phyloP scores from a whole-genome alignment of 2,329 filamentous ascomycete species.

The Botryotinia convoluta region DNA sequence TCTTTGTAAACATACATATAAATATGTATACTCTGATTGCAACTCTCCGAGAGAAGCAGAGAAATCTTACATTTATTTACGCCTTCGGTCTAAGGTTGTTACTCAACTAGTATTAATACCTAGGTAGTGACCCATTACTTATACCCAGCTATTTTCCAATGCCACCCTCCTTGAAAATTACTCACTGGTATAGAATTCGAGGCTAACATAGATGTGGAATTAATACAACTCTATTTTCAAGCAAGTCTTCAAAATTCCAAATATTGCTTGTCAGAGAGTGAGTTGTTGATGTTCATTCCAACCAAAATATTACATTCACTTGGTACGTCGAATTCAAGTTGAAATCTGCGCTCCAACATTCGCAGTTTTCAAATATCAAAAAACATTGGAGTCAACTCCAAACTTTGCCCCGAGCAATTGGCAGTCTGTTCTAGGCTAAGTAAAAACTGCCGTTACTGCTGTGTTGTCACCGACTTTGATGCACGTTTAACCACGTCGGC shows the following conservation, averaged over 20 bases:
- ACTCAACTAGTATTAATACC: neutral
- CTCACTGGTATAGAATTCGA: neutral
- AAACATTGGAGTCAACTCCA: neutral
- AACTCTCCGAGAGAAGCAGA: neutral
- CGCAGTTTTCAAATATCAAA: neutral
- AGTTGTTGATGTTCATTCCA: neutral
- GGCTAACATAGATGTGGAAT: neutral
- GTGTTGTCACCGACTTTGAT: neutral
- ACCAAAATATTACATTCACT: neutral
- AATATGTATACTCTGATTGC: neutral
- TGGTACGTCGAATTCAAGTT: neutral
- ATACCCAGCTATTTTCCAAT: neutral
- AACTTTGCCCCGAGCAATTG: neutral
- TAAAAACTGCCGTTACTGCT: neutral
- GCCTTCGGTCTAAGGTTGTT: neutral
- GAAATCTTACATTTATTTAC: neutral
- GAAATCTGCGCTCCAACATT: neutral
- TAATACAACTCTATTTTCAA: neutral
- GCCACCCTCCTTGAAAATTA: neutral
- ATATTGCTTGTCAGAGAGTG: neutral
- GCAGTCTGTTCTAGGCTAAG: neutral
- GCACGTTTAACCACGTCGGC: neutral
- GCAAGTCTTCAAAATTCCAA: neutral
- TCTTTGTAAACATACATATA: accelerated
- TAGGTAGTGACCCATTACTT: neutral